Evolutionary conservation across 805 yeast genomes (phyloP), one percentile per base, ranked within the genome.

Genomic region (Metschnikowia lachancei): DNA sequence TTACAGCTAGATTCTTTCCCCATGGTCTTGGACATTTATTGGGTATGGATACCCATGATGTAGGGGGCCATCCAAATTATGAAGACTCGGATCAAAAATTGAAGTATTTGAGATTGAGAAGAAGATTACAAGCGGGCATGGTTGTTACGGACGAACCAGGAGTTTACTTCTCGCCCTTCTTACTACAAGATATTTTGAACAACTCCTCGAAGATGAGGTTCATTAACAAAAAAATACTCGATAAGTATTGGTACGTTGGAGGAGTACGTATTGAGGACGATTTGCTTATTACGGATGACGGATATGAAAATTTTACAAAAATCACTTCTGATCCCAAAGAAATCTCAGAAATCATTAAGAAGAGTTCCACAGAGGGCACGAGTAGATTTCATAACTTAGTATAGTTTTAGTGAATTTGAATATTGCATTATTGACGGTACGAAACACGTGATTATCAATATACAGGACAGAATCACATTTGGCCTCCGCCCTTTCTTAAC

Each of bases 181-280:
- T 92, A 59, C 70, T 94, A 39, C 81, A 84, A 41, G 81, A 84
- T 28, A 78, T 79, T 9, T 66, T 85, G 55, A 70, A 77, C 38
- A 63, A 64, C 39, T 76, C 76, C 31, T 58, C 61, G 3, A 78
- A 79, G 56, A 52, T 66, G 30, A 80, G 79, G 57, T 86, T 69
- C 64, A 83, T 92, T 47, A 75, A 89, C 58, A 63, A 66, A 52
- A 81, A 78, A 0, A 81, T 85, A 6, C 71, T 92, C 51, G 82
- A 87, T 46, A 82, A 80, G 58, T 92, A 90, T 66, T 80, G 85
- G 84, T 79, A 84, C 55, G 80, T 94, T 46, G 99, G 99, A n/a
- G 99, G 99, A 37, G 97, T 92, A 5, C 81, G 99, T 65, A 89
- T 92, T 47, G 99, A 92, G 66, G 99, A 92, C 62, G 97, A 92